These are phyloP conservation scores for Coemansia sp. DNA, from an alignment of 192 early-diverging fungal genomes.

Conservation along the genomic window DNA sequence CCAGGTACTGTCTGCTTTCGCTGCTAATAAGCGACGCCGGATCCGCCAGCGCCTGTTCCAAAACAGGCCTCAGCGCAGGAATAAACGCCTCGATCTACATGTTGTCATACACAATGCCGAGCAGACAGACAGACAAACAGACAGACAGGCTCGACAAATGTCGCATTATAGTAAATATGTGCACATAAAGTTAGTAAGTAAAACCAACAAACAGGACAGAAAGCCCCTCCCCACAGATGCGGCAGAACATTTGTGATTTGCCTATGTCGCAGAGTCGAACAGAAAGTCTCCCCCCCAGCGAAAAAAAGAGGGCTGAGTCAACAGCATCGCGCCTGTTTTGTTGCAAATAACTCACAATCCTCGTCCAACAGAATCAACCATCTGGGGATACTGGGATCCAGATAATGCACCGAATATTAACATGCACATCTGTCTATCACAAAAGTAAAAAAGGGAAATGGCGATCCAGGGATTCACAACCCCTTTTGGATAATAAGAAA, in stretches of 20 bases:
- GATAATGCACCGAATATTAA: constrained; percentile 3
- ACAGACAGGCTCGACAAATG: background rate
- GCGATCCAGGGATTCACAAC: constrained; percentile 7
- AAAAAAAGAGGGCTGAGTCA: background rate
- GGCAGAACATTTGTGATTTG: too few species aligned
- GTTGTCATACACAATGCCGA: background rate
- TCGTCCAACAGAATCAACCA: background rate
- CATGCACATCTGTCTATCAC: background rate
- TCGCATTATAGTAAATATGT: background rate
- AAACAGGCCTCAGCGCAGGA: constrained; percentile 38
- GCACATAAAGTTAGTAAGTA: too few species aligned
- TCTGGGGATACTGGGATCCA: background rate
- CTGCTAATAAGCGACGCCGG: constrained; percentile 44
- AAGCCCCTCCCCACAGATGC: too few species aligned
- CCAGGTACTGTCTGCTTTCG: constrained; percentile 46
- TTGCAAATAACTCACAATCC: background rate
- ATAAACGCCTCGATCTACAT: constrained; percentile 48
- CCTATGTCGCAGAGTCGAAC: too few species aligned
- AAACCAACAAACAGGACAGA: too few species aligned
- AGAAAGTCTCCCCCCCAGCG: background rate
- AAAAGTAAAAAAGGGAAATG: background rate
- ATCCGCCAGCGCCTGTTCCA: constrained; percentile 48
- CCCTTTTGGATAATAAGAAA: background rate
- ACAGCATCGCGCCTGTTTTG: too few species aligned
- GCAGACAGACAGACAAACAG: background rate